Percentiles rank a stretch among this genome's conserved stretches.
These are phyloP conservation scores for Fagus crenata DNA, from an alignment of 306 rosid genomes.

Conservation along the genomic window DNA sequence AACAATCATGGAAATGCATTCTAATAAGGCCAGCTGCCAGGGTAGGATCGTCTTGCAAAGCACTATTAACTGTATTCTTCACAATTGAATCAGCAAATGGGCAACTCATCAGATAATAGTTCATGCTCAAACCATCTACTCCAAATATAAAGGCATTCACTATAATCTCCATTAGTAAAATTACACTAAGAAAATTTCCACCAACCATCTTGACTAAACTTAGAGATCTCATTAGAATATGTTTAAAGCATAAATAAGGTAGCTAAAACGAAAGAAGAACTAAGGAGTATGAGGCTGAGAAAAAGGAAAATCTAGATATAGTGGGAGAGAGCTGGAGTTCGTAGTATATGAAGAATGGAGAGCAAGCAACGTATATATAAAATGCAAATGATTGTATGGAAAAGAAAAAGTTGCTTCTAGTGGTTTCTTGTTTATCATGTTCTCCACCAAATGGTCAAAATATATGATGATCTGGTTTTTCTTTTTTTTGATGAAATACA, in stretches of 20 bases:
- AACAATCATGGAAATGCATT: slow-evolving; percentile 91
- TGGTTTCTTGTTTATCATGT: slow-evolving; percentile 31
- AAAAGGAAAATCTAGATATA: slow-evolving; percentile 20
- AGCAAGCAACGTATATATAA: slow-evolving; percentile 17
- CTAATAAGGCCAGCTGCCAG: slow-evolving; percentile 69
- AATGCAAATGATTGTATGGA: slow-evolving; percentile 27
- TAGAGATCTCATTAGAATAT: background rate
- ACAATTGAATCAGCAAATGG: slow-evolving; percentile 55
- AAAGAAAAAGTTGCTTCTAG: slow-evolving; percentile 23
- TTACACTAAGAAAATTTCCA: slow-evolving; percentile 25
- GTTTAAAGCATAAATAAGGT: background rate
- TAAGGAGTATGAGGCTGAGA: slow-evolving; percentile 13
- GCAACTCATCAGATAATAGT: slow-evolving; percentile 54
- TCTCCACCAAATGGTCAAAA: slow-evolving; percentile 28
- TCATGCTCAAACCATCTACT: slow-evolving; percentile 53
- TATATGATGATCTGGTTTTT: background rate
- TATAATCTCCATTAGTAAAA: slow-evolving; percentile 35
- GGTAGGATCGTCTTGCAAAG: slow-evolving; percentile 61
- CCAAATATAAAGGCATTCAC: slow-evolving; percentile 31
- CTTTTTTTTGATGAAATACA: too few species aligned
- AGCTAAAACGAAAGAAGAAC: slow-evolving; percentile 21
- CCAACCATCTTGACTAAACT: slow-evolving; percentile 32
- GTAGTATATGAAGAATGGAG: slow-evolving; percentile 25
- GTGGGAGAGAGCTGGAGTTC: slow-evolving; percentile 32
- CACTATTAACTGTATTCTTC: slow-evolving; percentile 44